phyloP scores from a whole-genome alignment of 2,329 filamentous ascomycete genomes.

The Aspergillus amoenus region DNA sequence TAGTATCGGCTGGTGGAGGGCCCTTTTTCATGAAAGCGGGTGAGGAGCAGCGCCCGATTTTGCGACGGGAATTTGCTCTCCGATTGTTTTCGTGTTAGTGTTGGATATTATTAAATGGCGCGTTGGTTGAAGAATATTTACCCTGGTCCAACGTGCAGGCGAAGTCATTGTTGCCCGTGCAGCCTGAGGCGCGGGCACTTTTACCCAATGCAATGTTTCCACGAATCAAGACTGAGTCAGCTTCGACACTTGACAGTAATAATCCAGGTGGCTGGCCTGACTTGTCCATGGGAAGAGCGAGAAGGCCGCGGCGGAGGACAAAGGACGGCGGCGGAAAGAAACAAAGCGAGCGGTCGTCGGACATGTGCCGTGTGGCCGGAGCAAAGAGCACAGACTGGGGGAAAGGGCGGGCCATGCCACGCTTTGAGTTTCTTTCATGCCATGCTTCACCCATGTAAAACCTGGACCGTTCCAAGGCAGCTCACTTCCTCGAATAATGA shows the following conservation, averaged over 20 bases:
- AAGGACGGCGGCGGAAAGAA: neutral
- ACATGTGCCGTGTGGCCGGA: neutral
- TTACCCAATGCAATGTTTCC: neutral
- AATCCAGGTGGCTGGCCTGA: neutral
- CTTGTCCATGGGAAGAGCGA: too few species aligned
- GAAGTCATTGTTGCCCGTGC: slow-evolving; percentile 8
- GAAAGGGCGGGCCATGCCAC: neutral
- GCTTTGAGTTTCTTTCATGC: neutral
- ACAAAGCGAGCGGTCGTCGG: neutral
- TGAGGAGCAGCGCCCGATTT: neutral
- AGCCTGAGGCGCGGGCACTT: neutral
- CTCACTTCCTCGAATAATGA: neutral
- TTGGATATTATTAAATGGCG: neutral
- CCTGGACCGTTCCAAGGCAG: neutral
- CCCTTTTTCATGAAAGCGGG: neutral
- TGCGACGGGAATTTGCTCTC: neutral
- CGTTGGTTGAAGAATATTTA: neutral
- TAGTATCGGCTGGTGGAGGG: neutral
- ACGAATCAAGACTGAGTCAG: neutral
- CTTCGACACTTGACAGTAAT: neutral
- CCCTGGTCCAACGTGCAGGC: slow-evolving; percentile 9
- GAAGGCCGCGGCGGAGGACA: neutral
- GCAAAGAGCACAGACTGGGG: neutral
- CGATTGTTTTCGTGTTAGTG: neutral
- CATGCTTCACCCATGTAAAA: neutral